Conservation (phyloP, 2,329 filamentous ascomycete species). For the Scedosporium dehoogii region DNA sequence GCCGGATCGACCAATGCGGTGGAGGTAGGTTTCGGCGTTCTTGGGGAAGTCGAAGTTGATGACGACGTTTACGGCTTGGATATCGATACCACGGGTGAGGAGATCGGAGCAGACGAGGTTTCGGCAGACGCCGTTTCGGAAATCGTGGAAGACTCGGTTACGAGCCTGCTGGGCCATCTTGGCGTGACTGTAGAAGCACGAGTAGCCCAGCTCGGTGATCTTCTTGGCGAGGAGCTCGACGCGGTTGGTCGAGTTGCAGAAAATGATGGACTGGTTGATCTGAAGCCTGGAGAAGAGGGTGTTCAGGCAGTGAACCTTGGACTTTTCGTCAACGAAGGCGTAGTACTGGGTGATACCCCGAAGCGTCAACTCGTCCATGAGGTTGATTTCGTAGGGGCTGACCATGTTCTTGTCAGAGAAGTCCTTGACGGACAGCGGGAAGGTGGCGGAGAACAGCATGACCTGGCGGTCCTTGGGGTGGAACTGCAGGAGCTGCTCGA, state of each 20-base stretch:
- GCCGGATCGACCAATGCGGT: conserved; percentile 95
- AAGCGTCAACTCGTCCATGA: conserved; percentile 98
- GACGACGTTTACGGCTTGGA: conserved; percentile 97
- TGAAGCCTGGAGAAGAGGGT: conserved; percentile 98
- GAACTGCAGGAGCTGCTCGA: conserved; percentile 90
- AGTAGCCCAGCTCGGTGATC: conserved; percentile 97
- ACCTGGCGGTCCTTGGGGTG: conserved; percentile 97
- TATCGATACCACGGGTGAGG: conserved; percentile 96
- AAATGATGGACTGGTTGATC: conserved; percentile 99
- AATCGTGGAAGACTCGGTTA: conserved; percentile 98
- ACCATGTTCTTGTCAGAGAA: conserved; percentile 99
- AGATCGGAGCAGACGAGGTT: conserved; percentile 98
- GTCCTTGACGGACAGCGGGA: conserved; percentile 91
- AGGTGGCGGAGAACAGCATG: conserved; percentile 98
- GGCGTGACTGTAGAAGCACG: conserved; percentile 98
- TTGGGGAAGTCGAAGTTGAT: conserved; percentile 99
- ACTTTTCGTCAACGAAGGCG: conserved; percentile 97
- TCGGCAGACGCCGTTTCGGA: conserved; percentile 93
- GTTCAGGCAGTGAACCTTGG: conserved; percentile 98
- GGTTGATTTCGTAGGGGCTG: conserved; percentile 94
- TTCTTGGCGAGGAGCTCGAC: conserved; percentile 98
- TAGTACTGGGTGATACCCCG: conserved; percentile 99
- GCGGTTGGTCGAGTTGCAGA: conserved; percentile 98
- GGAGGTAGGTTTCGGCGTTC: conserved; percentile 97
- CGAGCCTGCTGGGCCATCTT: conserved; percentile 95